These are phyloP conservation scores for Curvularia hawaiiensis DNA, from an alignment of 2,329 filamentous ascomycete species.

Conservation along the genomic window DNA sequence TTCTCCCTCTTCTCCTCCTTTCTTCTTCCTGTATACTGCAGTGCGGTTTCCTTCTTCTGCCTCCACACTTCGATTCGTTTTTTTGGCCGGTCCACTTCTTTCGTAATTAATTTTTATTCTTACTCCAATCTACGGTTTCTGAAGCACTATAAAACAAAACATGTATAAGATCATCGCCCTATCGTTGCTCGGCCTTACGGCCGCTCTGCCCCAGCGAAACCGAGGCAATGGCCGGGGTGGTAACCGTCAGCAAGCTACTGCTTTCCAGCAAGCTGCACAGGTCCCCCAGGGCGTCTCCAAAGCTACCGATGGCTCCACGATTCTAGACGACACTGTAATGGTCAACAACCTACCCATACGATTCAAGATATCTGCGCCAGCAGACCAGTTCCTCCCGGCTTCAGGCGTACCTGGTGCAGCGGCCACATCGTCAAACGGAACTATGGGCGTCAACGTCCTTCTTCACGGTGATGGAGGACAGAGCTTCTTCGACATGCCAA, in stretches of 20 bases:
- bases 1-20: slow-evolving; percentile 9
- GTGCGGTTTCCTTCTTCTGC: slow-evolving; percentile 5
- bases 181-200: slow-evolving; percentile 29
- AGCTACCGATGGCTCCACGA: slow-evolving; percentile 61
- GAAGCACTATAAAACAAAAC: not conserved
- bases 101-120: slow-evolving; percentile 25
- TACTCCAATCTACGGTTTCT: not conserved
- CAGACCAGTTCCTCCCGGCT: slow-evolving; percentile 57
- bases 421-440: slow-evolving; percentile 40
- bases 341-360: slow-evolving; percentile 62
- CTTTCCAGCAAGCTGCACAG: slow-evolving; percentile 42
- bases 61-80: slow-evolving; percentile 2
- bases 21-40: slow-evolving; percentile 14
- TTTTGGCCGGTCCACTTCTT: slow-evolving; percentile 36
- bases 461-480: slow-evolving; percentile 66
- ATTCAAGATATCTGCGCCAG: slow-evolving; percentile 62
- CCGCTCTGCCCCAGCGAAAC: slow-evolving; percentile 34
- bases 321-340: slow-evolving; percentile 60
- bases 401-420: slow-evolving; percentile 57
- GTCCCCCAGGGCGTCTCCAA: slow-evolving; percentile 44
- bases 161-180: slow-evolving; percentile 21
- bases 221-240: slow-evolving; percentile 5
- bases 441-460: slow-evolving; percentile 59
- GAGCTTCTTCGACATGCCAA: slow-evolving; percentile 64
- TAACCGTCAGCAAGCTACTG: slow-evolving; percentile 26